Evolutionary conservation across 2,329 filamentous ascomycete species (phyloP).

Genomic region (Metarhizium guizhouense): DNA sequence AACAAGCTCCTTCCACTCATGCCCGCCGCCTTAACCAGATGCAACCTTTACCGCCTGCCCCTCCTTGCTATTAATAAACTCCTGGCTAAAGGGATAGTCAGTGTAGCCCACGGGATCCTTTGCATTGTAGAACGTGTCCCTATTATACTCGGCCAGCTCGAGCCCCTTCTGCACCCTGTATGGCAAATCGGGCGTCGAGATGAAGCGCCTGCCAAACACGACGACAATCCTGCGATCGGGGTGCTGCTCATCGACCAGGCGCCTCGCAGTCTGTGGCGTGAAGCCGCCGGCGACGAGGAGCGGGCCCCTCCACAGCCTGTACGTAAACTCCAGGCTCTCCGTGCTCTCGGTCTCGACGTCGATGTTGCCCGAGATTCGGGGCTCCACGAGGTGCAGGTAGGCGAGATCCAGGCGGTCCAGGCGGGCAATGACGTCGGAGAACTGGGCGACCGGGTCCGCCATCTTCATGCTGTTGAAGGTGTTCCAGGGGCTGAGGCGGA

Average conservation of each 20-base stretch:
- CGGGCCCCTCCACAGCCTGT: background rate
- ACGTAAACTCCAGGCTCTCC: background rate
- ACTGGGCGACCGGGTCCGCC: constrained; percentile 54
- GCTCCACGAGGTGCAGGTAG: background rate
- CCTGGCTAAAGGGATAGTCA: background rate
- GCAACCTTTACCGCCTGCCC: background rate
- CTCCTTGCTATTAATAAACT: background rate
- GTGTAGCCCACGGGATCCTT: background rate
- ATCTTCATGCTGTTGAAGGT: constrained; percentile 56
- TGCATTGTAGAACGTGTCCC: background rate
- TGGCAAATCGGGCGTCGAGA: background rate
- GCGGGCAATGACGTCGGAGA: constrained; percentile 19
- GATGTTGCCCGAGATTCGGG: background rate
- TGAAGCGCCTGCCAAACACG: background rate
- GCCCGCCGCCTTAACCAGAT: background rate
- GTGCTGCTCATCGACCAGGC: background rate
- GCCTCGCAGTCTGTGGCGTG: background rate
- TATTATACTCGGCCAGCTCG: background rate
- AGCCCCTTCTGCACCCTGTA: background rate
- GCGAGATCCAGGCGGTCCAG: background rate
- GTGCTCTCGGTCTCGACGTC: background rate
- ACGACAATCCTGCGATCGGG: background rate
- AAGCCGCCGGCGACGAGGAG: background rate
- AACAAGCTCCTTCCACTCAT: too few relatives aligned
- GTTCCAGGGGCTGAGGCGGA: constrained; percentile 53